Evolutionary conservation across 2,329 filamentous ascomycete genomes (phyloP).

Genomic region (Colletotrichum lupini): DNA sequence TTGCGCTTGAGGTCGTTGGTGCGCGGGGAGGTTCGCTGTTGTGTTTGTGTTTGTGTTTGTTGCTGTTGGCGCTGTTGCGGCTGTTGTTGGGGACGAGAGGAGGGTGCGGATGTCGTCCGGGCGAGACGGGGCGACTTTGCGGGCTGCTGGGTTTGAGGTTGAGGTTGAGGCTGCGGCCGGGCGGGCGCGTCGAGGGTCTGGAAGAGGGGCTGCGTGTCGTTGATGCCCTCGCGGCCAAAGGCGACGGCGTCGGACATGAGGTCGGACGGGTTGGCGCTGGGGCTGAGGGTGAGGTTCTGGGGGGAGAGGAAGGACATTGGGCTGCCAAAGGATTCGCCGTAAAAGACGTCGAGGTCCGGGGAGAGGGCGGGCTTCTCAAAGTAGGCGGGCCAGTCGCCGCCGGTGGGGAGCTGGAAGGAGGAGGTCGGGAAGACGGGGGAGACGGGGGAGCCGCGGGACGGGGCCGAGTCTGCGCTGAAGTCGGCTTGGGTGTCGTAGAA

Average conservation of each 20-base stretch:
- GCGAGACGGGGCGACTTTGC: slow-evolving; percentile 11
- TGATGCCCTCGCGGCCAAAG: slow-evolving; percentile 40
- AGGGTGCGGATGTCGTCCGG: not conserved
- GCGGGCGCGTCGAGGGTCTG: slow-evolving; percentile 35
- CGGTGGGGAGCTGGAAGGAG: slow-evolving; percentile 42
- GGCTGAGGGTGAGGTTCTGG: slow-evolving; percentile 43
- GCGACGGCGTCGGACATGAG: slow-evolving; percentile 40
- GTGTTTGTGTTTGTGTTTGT: slow-evolving; percentile 24
- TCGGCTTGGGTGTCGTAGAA: slow-evolving; percentile 41
- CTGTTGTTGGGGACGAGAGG: slow-evolving; percentile 1
- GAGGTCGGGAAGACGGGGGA: slow-evolving; percentile 45
- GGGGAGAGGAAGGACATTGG: slow-evolving; percentile 41
- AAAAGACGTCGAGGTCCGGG: slow-evolving; percentile 44
- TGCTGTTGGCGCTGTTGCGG: not conserved
- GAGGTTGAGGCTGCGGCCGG: slow-evolving; percentile 1
- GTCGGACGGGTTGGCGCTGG: slow-evolving; percentile 49
- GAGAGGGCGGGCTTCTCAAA: slow-evolving; percentile 42
- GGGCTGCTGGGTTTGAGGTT: not conserved
- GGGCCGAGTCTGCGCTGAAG: slow-evolving; percentile 48
- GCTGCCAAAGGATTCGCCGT: slow-evolving; percentile 45
- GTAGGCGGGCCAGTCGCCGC: slow-evolving; percentile 43
- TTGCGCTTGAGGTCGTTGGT: slow-evolving; percentile 44
- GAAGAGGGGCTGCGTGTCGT: slow-evolving; percentile 42
- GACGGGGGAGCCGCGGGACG: slow-evolving; percentile 44
- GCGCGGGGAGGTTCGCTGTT: slow-evolving; percentile 35